phyloP scores from a whole-genome alignment of 805 yeast genomes.

The Monosporozyma unispora region DNA sequence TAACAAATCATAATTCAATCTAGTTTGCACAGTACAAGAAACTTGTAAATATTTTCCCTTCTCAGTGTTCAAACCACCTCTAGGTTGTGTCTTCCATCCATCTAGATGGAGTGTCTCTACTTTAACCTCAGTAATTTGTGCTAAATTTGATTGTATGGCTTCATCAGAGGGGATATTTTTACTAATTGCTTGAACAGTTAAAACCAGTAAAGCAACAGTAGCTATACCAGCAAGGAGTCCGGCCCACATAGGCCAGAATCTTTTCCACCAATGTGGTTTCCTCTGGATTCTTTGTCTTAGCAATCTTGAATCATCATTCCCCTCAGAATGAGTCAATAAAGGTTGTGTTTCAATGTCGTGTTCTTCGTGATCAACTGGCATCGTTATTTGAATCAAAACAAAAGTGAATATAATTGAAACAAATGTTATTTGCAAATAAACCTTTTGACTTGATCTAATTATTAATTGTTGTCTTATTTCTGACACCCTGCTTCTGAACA shows the following conservation, averaged over 20 bases:
- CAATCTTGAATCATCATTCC: not conserved
- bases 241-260: not conserved
- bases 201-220: not conserved
- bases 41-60: slow-evolving; percentile 17
- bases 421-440: too few relatives aligned
- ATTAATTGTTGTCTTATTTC: not conserved
- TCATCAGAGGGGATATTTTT: slow-evolving; percentile 5
- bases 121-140: slow-evolving; percentile 16
- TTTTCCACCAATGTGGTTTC: not conserved
- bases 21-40: slow-evolving; percentile 8
- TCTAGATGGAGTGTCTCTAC: slow-evolving; percentile 17
- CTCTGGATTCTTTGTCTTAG: not conserved
- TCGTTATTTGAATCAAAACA: not conserved
- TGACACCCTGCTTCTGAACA: not conserved
- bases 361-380: not conserved
- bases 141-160: slow-evolving; percentile 11
- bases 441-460: not conserved
- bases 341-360: slow-evolving; percentile 17
- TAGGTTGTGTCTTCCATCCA: slow-evolving; percentile 22
- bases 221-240: not conserved
- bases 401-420: not conserved
- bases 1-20: slow-evolving; percentile 17
- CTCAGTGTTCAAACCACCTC: slow-evolving; percentile 12
- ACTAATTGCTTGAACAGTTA: not conserved
- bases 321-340: slow-evolving; percentile 3